Evolutionary conservation across 768 basidiomycete species (phyloP).

Genomic region (Pleurotus ostreatus): DNA sequence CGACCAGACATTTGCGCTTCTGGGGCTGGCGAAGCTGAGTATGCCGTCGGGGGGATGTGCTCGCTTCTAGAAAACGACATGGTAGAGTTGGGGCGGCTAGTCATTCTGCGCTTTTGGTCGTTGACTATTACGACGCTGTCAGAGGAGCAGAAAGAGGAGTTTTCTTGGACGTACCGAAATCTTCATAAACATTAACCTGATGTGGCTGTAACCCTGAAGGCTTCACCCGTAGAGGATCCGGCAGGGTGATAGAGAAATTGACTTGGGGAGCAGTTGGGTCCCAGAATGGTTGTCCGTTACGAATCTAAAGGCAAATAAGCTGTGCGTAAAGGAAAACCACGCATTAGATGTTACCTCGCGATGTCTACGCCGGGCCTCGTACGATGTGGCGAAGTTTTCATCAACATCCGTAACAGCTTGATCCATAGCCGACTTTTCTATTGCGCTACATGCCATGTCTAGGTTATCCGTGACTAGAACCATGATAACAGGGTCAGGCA

Average conservation of each 20-base stretch:
- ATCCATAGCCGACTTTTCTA: slow-evolving; percentile 98
- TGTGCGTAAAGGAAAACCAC: too few species aligned
- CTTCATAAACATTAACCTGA: slow-evolving; percentile 91
- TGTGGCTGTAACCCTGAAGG: slow-evolving; percentile 74
- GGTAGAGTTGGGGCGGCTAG: slow-evolving; percentile 70
- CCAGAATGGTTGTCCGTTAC: slow-evolving; percentile 80
- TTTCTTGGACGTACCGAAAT: slow-evolving; percentile 60
- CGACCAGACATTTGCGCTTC: slow-evolving; percentile 43
- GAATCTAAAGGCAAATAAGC: slow-evolving; percentile 38
- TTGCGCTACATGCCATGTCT: slow-evolving; percentile 88
- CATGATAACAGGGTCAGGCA: slow-evolving; percentile 74
- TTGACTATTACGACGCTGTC: slow-evolving; percentile 31
- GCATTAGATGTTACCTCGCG: slow-evolving; percentile 53
- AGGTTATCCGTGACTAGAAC: slow-evolving; percentile 89
- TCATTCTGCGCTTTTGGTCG: slow-evolving; percentile 52
- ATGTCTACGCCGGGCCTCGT: slow-evolving; percentile 80
- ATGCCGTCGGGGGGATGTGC: slow-evolving; percentile 29
- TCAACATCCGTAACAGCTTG: slow-evolving; percentile 91
- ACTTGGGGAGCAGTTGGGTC: slow-evolving; percentile 73
- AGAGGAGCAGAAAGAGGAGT: background rate
- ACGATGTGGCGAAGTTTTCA: slow-evolving; percentile 78
- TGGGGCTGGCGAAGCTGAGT: slow-evolving; percentile 59
- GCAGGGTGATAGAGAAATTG: slow-evolving; percentile 68
- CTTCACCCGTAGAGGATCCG: slow-evolving; percentile 86
- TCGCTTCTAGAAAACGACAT: slow-evolving; percentile 48